Evolutionary conservation across 768 basidiomycete species (phyloP).

Genomic region (Postia placenta): DNA sequence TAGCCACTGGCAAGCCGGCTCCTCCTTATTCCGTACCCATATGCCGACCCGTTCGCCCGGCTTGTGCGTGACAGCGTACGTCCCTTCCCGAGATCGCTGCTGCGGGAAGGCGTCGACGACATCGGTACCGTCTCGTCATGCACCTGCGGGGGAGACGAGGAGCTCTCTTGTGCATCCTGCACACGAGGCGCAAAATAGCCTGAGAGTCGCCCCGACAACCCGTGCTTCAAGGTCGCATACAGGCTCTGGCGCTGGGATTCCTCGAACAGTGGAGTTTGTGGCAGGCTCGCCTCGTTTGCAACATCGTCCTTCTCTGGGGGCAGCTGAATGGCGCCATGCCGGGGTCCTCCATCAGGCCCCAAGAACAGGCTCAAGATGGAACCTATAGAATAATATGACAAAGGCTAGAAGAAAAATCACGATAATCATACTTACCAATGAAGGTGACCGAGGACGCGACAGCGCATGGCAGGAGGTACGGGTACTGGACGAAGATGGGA

Average conservation of each 20-base stretch:
- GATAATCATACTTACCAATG: slow-evolving; percentile 36
- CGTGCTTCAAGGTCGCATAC: slow-evolving; percentile 34
- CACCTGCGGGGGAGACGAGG: slow-evolving; percentile 25
- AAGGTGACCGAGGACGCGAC: slow-evolving; percentile 75
- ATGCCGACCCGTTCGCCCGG: slow-evolving; percentile 69
- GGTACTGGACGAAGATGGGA: slow-evolving; percentile 69
- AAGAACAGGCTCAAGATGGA: slow-evolving; percentile 85
- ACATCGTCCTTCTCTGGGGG: slow-evolving; percentile 71
- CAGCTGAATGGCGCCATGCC: slow-evolving; percentile 80
- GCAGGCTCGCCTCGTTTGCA: slow-evolving; percentile 55
- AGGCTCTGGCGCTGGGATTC: slow-evolving; percentile 25
- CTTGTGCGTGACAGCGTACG: slow-evolving; percentile 49
- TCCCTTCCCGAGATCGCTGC: slow-evolving; percentile 3
- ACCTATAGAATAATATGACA: slow-evolving; percentile 37
- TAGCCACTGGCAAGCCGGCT: slow-evolving; percentile 44
- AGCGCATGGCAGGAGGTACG: slow-evolving; percentile 85
- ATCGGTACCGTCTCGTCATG: slow-evolving; percentile 39
- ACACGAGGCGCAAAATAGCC: slow-evolving; percentile 52
- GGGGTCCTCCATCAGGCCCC: slow-evolving; percentile 84
- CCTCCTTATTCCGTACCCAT: slow-evolving; percentile 65
- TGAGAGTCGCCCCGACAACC: slow-evolving; percentile 50
- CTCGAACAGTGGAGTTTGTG: slow-evolving; percentile 41
- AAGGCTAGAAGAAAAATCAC: not conserved
- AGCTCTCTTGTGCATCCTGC: slow-evolving; percentile 30
- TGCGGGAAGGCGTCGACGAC: slow-evolving; percentile 30